Evolutionary conservation across 352 stramenopile species (phyloP).

Genomic region (Phytophthora constricta): DNA sequence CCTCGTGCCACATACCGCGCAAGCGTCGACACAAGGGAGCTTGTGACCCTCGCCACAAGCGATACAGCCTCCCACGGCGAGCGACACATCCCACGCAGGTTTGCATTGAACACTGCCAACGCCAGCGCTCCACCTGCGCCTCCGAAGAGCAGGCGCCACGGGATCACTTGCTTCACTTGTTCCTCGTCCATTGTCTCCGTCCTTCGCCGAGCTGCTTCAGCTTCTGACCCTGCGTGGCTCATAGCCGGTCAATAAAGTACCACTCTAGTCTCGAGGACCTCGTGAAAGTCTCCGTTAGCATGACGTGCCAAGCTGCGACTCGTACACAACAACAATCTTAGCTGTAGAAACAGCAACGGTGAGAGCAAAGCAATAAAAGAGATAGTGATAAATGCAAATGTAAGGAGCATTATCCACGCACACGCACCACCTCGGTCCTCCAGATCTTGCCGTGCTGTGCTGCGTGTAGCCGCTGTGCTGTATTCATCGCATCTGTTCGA

Average conservation of each 20-base stretch:
- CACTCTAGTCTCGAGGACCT: background rate
- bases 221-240: too few species aligned
- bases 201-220: too few species aligned
- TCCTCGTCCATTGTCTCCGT: background rate
- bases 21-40: slow-evolving; percentile 16
- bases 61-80: slow-evolving; percentile 30
- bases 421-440: slow-evolving; percentile 4
- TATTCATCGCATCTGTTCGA: background rate
- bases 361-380: background rate
- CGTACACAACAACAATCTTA: background rate
- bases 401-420: background rate
- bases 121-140: slow-evolving; percentile 3
- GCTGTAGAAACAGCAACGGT: background rate
- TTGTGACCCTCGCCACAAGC: slow-evolving; percentile 15
- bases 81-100: slow-evolving; percentile 25
- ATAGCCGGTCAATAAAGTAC: background rate
- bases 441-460: slow-evolving; percentile 3
- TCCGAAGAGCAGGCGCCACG: slow-evolving; percentile 12
- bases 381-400: too few species aligned
- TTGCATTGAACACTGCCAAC: slow-evolving; percentile 10
- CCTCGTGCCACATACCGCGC: slow-evolving; percentile 29
- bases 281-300: background rate
- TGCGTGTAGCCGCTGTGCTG: slow-evolving; percentile 9
- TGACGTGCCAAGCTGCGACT: background rate
- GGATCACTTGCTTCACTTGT: slow-evolving; percentile 8